Conservation (phyloP, 495 filamentous ascomycete genomes). For the Hypoxylon intermedium region DNA sequence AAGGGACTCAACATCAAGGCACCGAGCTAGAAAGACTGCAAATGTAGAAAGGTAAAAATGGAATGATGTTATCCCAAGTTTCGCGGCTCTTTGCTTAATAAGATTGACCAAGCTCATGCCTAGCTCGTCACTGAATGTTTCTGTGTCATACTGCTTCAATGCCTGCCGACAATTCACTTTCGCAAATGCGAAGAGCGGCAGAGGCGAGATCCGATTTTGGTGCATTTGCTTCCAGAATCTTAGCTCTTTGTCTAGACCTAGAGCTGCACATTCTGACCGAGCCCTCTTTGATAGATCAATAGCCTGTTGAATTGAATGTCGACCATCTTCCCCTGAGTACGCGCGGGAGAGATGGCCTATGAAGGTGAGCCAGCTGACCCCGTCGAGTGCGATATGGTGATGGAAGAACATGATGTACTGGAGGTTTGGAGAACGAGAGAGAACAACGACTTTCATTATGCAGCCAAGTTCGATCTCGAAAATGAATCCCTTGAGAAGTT, state of each 20-base stretch:
- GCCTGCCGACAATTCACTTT: not conserved
- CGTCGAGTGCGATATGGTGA: conserved; percentile 44
- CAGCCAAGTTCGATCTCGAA: conserved; percentile 37
- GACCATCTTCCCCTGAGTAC: not conserved
- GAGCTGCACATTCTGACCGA: not conserved
- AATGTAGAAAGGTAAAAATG: conserved; percentile 46
- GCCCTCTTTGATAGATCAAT: conserved; percentile 25
- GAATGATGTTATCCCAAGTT: conserved; percentile 38
- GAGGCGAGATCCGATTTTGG: conserved; percentile 1
- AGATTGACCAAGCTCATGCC: conserved; percentile 3
- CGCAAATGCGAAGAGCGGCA: conserved; percentile 49
- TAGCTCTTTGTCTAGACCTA: conserved; percentile 14
- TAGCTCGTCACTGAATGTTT: conserved; percentile 3
- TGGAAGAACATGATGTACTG: conserved; percentile 35
- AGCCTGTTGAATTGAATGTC: not conserved
- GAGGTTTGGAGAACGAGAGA: conserved; percentile 9
- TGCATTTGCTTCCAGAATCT: conserved; percentile 50
- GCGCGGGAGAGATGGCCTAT: conserved; percentile 14
- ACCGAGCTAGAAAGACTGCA: conserved; percentile 37
- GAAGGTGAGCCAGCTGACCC: conserved; percentile 20
- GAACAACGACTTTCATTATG: conserved; percentile 21
- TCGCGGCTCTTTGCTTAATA: conserved; percentile 13
- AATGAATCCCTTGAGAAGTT: conserved; percentile 15
- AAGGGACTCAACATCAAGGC: conserved; percentile 39
- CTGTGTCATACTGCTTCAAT: not conserved